A percentile compares a stretch with the other conserved stretches of the same genome.
Conservation (phyloP, 2,329 filamentous ascomycete species). For the Colletotrichum sp. region DNA sequence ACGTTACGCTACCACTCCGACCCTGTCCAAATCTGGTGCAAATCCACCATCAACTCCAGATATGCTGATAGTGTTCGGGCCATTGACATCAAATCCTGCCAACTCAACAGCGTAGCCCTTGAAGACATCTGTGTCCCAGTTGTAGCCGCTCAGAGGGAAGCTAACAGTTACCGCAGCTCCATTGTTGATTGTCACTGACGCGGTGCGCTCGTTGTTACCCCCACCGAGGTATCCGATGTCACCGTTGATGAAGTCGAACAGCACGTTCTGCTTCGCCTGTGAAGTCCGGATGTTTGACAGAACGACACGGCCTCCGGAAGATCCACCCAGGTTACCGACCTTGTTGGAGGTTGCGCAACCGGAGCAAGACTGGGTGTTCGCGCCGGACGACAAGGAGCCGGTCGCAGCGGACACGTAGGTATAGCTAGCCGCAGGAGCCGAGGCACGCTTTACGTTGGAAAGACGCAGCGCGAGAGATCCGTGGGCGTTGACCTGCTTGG, state of each 20-base stretch:
- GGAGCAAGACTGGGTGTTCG: not conserved
- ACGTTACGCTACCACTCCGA: not conserved
- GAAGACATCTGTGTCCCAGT: not conserved
- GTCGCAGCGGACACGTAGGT: not conserved
- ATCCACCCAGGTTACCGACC: not conserved
- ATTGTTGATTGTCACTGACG: not conserved
- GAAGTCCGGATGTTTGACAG: not conserved
- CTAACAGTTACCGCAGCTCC: not conserved
- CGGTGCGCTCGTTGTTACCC: not conserved
- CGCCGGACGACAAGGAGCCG: not conserved
- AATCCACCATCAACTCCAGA: not conserved
- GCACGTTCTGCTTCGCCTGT: not conserved
- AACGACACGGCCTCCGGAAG: not conserved
- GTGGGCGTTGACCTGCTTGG: not conserved
- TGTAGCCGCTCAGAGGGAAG: not conserved
- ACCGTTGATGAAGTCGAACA: not conserved
- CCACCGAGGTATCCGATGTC: not conserved
- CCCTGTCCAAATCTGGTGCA: not conserved
- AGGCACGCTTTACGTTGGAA: not conserved
- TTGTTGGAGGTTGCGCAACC: not conserved
- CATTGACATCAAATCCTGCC: not conserved
- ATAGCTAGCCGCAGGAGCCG: not conserved
- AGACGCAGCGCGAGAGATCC: not conserved
- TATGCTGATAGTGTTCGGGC: not conserved
- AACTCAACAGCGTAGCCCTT: not conserved